phyloP scores from a whole-genome alignment of 2,329 filamentous ascomycete genomes.

The Cladophialophora immunda region DNA sequence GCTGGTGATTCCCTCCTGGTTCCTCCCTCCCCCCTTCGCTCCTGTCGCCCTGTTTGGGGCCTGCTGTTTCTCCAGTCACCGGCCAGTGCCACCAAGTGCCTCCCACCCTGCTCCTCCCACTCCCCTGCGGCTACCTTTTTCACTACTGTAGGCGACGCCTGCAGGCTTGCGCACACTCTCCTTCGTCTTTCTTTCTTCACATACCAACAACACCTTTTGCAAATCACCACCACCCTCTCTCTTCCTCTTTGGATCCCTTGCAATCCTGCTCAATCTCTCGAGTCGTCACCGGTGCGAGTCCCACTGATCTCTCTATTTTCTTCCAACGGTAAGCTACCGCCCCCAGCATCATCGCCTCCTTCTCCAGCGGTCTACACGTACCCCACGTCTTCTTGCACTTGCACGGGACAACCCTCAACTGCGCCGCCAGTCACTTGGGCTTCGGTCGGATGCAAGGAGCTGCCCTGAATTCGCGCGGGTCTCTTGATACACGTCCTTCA shows the following conservation, averaged over 20 bases:
- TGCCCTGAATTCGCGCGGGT: conserved; percentile 16
- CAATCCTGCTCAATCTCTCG: conserved; percentile 23
- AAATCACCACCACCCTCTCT: conserved; percentile 27
- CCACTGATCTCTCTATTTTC: conserved; percentile 18
- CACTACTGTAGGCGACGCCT: conserved; percentile 20
- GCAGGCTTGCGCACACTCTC: conserved; percentile 23
- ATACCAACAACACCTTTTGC: conserved; percentile 22
- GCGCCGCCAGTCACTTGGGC: conserved; percentile 23
- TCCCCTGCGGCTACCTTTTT: conserved; percentile 20
- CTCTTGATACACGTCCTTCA: conserved; percentile 12
- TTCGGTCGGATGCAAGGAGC: conserved; percentile 7
- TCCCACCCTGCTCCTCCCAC: conserved; percentile 26
- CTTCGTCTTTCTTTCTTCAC: conserved; percentile 22
- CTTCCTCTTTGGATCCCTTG: conserved; percentile 14
- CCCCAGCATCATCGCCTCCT: conserved; percentile 27
- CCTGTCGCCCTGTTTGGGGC: conserved; percentile 1
- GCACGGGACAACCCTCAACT: conserved; percentile 20
- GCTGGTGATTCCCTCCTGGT: conserved; percentile 8
- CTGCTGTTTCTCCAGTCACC: neutral
- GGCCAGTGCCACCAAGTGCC: conserved; percentile 16
- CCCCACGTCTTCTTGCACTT: conserved; percentile 34
- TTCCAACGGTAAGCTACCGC: conserved; percentile 34
- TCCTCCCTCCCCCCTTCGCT: conserved; percentile 12
- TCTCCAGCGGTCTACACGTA: conserved; percentile 26
- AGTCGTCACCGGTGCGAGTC: conserved; percentile 24